phyloP scores from a whole-genome alignment of 176 grass and related monocot species.

The Juncus inflexus region DNA sequence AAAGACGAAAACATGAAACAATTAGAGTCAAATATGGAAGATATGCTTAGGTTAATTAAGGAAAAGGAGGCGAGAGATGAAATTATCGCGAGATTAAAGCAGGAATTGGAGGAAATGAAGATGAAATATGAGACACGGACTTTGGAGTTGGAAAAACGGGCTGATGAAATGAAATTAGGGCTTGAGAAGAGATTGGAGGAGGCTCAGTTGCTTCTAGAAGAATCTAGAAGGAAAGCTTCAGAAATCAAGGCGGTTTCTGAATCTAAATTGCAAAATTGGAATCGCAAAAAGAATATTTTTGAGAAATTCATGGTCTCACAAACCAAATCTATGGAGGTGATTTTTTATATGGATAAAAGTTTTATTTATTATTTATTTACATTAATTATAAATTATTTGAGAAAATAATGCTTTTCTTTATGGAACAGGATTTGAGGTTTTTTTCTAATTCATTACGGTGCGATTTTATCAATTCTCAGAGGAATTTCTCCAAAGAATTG shows the following conservation, averaged over 20 bases:
- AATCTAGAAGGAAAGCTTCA: conserved; percentile 17
- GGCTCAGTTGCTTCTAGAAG: conserved; percentile 26
- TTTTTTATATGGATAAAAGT: neutral
- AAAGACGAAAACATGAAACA: conserved; percentile 24
- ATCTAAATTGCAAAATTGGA: conserved; percentile 22
- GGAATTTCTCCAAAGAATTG: conserved; percentile 31
- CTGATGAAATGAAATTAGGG: conserved; percentile 6
- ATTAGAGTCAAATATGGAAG: conserved; percentile 28
- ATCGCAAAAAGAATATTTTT: conserved; percentile 24
- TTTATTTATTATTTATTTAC: neutral
- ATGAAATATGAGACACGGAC: neutral
- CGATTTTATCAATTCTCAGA: conserved; percentile 29
- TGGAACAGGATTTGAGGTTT: conserved; percentile 26
- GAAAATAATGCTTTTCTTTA: neutral
- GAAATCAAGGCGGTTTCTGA: conserved; percentile 16
- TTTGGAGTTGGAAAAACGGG: conserved; percentile 15
- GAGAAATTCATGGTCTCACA: conserved; percentile 28
- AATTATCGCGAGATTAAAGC: conserved; percentile 17
- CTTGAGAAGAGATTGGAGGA: conserved; percentile 31
- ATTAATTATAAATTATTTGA: conserved; percentile 2
- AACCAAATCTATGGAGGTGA: conserved; percentile 32
- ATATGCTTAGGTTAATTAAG: conserved; percentile 22
- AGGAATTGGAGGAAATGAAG: conserved; percentile 23
- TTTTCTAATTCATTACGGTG: conserved; percentile 22
- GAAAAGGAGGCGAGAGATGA: conserved; percentile 22